Evolutionary conservation across 805 yeast genomes (phyloP).

Genomic region (Huiozyma sinensis): DNA sequence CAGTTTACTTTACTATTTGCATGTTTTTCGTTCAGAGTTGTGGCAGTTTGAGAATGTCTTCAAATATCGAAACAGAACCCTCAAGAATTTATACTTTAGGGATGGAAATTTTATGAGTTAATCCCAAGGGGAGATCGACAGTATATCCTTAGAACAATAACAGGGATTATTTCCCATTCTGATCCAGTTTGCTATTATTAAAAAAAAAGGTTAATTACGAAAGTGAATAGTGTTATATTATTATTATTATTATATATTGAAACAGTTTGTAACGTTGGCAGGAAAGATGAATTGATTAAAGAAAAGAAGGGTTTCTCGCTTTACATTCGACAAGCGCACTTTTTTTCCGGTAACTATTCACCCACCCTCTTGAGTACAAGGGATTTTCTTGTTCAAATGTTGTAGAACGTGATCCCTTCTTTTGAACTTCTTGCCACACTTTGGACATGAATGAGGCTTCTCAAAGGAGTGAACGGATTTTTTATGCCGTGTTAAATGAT

Average conservation of each 20-base stretch:
- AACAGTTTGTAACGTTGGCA: background rate
- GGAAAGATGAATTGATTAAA: background rate
- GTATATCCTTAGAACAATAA: background rate
- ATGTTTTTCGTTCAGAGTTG: no score
- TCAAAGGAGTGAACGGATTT: constrained; percentile 29
- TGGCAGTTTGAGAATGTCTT: no score
- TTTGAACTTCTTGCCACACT: constrained; percentile 28
- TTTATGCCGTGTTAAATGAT: constrained; percentile 29
- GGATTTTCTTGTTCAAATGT: constrained; percentile 27
- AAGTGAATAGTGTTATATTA: background rate
- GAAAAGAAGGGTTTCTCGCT: no score
- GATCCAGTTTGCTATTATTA: background rate
- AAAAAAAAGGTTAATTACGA: background rate
- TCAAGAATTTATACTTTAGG: background rate
- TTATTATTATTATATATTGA: background rate
- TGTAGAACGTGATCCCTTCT: constrained; percentile 30
- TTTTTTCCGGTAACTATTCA: no score
- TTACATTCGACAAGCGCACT: no score
- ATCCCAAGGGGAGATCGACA: background rate
- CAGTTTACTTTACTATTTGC: no score
- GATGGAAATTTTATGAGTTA: no score
- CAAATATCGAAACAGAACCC: no score
- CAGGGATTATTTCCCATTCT: background rate
- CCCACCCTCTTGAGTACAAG: constrained; percentile 13
- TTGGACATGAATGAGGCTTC: constrained; percentile 28